phyloP scores from a whole-genome alignment of 805 yeast genomes.

The Saccharomycopsis guyanensis region DNA sequence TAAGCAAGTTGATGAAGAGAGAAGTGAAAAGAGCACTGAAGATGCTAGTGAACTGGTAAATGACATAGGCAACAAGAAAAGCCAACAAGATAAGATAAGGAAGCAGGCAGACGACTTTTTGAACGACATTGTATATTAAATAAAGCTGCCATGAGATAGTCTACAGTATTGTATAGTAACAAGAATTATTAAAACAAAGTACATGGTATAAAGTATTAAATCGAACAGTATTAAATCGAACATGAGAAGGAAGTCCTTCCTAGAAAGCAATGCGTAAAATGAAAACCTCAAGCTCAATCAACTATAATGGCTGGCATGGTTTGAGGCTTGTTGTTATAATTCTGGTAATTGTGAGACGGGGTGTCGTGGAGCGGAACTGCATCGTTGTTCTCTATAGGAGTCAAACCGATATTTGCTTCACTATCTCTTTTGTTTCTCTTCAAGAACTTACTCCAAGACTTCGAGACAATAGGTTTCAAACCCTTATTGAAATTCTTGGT shows the following conservation, averaged over 20 bases:
- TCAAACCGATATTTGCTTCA: not conserved
- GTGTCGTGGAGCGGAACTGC: not conserved
- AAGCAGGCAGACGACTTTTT: conserved; percentile 10
- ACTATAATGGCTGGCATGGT: conserved; percentile 14
- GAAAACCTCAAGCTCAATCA: too few relatives aligned
- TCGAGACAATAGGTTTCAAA: conserved; percentile 17
- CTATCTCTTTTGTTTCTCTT: not conserved
- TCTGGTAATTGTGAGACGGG: not conserved
- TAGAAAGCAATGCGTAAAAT: too few relatives aligned
- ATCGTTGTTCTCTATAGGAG: not conserved
- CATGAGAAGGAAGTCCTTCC: too few relatives aligned
- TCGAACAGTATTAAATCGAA: too few relatives aligned
- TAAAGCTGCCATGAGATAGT: too few relatives aligned
- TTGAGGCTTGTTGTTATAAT: conserved; percentile 4
- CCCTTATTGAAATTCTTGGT: conserved; percentile 18
- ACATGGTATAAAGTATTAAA: conserved; percentile 1
- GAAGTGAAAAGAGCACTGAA: not conserved
- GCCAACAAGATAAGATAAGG: not conserved
- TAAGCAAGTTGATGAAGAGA: not conserved
- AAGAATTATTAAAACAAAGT: not conserved
- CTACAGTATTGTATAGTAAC: not conserved
- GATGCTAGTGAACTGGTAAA: too few relatives aligned
- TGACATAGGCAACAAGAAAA: not conserved
- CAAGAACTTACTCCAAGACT: conserved; percentile 2
- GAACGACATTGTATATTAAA: conserved; percentile 3